Evolutionary conservation across 768 basidiomycete species (phyloP).

Genomic region (Grammothele lineata): DNA sequence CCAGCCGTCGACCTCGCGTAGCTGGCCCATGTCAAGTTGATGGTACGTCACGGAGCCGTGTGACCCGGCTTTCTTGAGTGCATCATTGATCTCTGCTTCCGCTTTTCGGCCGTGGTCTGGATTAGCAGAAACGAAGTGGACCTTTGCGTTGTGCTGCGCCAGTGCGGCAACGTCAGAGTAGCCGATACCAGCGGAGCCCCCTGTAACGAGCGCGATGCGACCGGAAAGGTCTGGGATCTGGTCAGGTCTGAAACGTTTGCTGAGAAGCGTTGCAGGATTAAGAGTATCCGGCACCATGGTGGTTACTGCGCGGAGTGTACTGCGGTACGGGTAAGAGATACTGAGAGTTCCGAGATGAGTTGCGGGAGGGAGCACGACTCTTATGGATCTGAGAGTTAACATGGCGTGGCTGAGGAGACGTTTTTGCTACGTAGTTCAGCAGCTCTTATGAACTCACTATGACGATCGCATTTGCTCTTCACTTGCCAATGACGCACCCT

Average conservation of each 20-base stretch:
- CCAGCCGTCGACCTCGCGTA: conserved; percentile 21
- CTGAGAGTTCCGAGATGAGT: background rate
- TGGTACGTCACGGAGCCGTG: conserved; percentile 23
- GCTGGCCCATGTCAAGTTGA: conserved; percentile 19
- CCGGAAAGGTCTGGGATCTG: conserved; percentile 25
- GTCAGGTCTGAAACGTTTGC: conserved; percentile 23
- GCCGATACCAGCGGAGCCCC: conserved; percentile 25
- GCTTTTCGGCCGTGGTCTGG: conserved; percentile 24
- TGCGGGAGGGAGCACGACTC: too few relatives aligned
- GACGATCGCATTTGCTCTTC: too few relatives aligned
- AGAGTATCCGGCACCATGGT: conserved; percentile 24
- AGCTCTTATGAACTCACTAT: too few relatives aligned
- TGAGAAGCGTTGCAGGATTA: conserved; percentile 23
- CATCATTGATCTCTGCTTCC: conserved; percentile 22
- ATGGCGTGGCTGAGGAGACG: background rate
- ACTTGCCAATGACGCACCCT: too few relatives aligned
- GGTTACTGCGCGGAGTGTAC: too few relatives aligned
- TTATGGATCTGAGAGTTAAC: background rate
- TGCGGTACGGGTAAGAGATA: too few relatives aligned
- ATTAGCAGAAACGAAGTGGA: conserved; percentile 27
- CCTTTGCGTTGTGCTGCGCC: conserved; percentile 23
- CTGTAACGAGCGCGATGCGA: conserved; percentile 27
- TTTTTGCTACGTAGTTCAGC: too few relatives aligned
- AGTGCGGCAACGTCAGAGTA: conserved; percentile 29
- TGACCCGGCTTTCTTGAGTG: conserved; percentile 18